These are phyloP conservation scores for Clavulina sp. DNA, from an alignment of 768 basidiomycete species.

Conservation along the genomic window DNA sequence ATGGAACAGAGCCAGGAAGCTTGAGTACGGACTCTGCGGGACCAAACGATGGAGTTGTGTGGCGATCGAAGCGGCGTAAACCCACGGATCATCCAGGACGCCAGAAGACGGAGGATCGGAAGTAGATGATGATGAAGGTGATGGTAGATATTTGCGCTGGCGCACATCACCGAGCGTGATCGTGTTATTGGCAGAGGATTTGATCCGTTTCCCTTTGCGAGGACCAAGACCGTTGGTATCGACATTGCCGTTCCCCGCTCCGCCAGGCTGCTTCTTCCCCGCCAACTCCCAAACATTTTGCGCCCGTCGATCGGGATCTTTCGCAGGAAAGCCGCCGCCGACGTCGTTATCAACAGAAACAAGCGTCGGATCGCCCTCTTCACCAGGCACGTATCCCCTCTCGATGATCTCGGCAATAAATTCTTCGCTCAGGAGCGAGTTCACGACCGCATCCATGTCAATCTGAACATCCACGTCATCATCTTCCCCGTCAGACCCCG, in stretches of 20 bases:
- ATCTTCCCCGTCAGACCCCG: neutral
- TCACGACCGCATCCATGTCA: constrained; percentile 1
- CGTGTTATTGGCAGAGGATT: neutral
- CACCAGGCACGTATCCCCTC: neutral
- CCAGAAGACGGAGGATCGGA: too few relatives aligned
- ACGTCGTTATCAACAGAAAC: too few relatives aligned
- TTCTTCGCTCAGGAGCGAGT: neutral
- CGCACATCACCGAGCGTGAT: neutral
- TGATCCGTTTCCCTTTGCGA: neutral
- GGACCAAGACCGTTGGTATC: neutral
- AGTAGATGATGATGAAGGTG: too few relatives aligned
- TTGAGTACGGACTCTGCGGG: neutral
- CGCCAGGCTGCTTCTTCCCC: neutral
- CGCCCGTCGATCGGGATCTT: too few relatives aligned
- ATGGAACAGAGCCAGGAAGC: neutral
- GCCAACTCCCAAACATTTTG: neutral
- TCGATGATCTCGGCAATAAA: neutral
- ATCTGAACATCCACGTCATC: neutral
- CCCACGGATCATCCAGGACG: constrained; percentile 1
- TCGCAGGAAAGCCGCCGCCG: too few relatives aligned
- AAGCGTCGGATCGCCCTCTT: neutral
- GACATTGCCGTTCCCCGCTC: neutral
- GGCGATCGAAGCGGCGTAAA: neutral
- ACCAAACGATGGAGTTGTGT: neutral
- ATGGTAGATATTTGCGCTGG: neutral